Evolutionary conservation across 345 rosid genomes (phyloP), one percentile per base, ranked within the genome.

Genomic region (Odontarrhena argentea): DNA sequence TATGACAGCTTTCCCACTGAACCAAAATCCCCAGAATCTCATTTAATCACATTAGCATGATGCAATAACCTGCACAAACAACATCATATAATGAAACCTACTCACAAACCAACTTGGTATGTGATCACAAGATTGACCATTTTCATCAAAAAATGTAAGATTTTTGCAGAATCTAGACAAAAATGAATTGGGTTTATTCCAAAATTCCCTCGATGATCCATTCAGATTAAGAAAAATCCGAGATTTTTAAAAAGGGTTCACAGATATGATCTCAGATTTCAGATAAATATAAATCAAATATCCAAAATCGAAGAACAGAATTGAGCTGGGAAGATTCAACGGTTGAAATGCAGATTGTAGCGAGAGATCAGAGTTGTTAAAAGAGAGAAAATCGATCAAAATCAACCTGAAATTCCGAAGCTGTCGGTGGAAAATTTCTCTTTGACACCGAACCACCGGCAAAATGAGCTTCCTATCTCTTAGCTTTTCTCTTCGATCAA

Each of bases 1-100:
- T 59, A 62, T 58, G 48, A 73, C 74, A 64, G 78, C 60, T 70
- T 69, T 69, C 66, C 55, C 67, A 68, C 74, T 61, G 52, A 75
- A 73, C 71, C 68, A 70, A 54, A 77, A 62, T 67, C 75, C 77
- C 68, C 79, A 67, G 54, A 70, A 28, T 76, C 57, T 83, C 86
- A 78, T 67, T 56, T 76, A 79, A 59, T 77, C 72, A 50, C 50
- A 61, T 51, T 35, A 56, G 24, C 85, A 81, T 74, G 52, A 71
- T 54, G 77, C 58, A 34, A 68, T 67, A 34, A 68, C 69, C 66
- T 47, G 53, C 68, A 69, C 10, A 8, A 65, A 50, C 70, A 55
- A 38, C 42, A 64, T 9, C 56, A 59, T 46, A 57, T 42, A 47
- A 25, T 36, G 58, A 49, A 54, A 32, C 40, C 2, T 25, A 49